Base-by-base conservation (phyloP, 257 asterid genomes). In the Rauvolfia tetraphylla region DNA sequence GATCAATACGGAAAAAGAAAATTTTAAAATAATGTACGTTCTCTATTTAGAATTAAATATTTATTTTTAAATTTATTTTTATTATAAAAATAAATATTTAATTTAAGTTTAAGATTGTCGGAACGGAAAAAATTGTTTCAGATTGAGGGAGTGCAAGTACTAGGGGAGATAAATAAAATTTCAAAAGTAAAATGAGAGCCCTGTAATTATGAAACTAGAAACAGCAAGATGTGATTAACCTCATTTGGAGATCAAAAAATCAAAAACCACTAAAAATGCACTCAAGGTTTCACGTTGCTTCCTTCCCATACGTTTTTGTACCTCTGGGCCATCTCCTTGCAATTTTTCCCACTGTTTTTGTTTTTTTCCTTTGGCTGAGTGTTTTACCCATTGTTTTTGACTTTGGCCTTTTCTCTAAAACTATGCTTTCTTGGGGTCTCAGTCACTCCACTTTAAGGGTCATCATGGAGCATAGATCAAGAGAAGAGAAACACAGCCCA, bases 331-430 rank as follows among this genome's bases (percentile, higher is more conserved):
- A 49, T 25, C 39, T 62, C n/a, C 36, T 49, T 46, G 34, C 79
- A n/a, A n/a, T n/a, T n/a, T n/a, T n/a, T n/a, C n/a, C n/a, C n/a
- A n/a, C n/a, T n/a, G n/a, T n/a, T n/a, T n/a, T n/a, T n/a, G n/a
- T n/a, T n/a, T n/a, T n/a, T n/a, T n/a, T n/a, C n/a, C n/a, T n/a
- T n/a, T n/a, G n/a, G n/a, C 44, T 8, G 44, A 41, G 5, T 39
- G 38, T 39, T 42, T 48, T 34, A 76, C 79, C 79, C 79, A 67
- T 39, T 4, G 74, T 76, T 76, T 76, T 76, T 76, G 79, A 76
- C 79, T 67, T 36, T 23, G 18, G 39, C 4, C 42, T 2, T n/a
- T 66, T 34, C 15, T 39, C 78, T 33, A 46, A 5, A 7, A 1
- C 0, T 11, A 11, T 5, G 0, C 7, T 31, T 38, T 3, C 44